Evolutionary conservation across 371 early-diverging fungal genomes (phyloP).

Genomic region (Amoeboradix gromovi): DNA sequence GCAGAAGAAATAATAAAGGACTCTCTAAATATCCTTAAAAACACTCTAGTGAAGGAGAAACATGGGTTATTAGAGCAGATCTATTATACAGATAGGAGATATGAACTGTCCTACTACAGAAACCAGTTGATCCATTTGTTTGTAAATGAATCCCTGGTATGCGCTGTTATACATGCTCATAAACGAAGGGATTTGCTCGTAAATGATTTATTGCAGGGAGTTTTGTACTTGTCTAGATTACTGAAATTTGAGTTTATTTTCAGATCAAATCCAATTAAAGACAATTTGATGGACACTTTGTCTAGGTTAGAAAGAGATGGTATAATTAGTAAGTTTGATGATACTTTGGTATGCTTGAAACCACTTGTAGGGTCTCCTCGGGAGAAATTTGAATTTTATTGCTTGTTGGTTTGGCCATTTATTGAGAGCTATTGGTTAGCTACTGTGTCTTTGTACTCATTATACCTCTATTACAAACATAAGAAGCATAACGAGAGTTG

Average conservation of each 20-base stretch:
- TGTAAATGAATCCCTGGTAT: slow-evolving; percentile 45
- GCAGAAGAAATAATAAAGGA: no score
- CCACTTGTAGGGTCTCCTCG: slow-evolving; percentile 7
- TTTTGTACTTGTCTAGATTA: slow-evolving; percentile 40
- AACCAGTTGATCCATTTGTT: slow-evolving; percentile 62
- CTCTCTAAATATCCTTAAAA: no score
- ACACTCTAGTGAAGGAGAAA: no score
- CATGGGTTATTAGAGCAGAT: slow-evolving; percentile 50
- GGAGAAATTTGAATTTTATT: slow-evolving; percentile 56
- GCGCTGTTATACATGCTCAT: slow-evolving; percentile 35
- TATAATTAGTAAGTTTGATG: slow-evolving; percentile 8
- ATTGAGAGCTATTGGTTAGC: slow-evolving; percentile 63
- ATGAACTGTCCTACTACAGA: slow-evolving; percentile 51
- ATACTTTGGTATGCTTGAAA: not conserved
- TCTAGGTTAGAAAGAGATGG: slow-evolving; percentile 21
- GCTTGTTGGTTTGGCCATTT: slow-evolving; percentile 59
- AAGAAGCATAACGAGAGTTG: no score
- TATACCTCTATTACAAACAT: no score
- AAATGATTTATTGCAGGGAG: slow-evolving; percentile 27
- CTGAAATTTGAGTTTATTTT: slow-evolving; percentile 57
- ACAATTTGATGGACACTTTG: slow-evolving; percentile 34
- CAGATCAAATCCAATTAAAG: slow-evolving; percentile 37
- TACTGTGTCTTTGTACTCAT: not conserved
- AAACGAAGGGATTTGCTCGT: slow-evolving; percentile 21
- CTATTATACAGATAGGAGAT: slow-evolving; percentile 55